Conservation (phyloP, 352 stramenopile genomes). For the Phytophthora citrophthora region DNA sequence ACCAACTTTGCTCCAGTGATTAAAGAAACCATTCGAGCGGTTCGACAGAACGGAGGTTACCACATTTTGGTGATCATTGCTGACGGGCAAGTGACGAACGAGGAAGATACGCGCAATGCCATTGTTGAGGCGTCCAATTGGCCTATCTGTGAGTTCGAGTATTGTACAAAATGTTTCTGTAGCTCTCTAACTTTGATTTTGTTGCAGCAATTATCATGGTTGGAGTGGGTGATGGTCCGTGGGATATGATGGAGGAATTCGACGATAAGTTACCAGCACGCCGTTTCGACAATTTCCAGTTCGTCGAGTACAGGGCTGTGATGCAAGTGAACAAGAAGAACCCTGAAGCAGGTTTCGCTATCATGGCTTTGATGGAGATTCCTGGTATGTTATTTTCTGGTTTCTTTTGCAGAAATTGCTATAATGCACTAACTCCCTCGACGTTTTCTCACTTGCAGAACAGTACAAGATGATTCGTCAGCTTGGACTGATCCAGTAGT, state of each 20-base stretch:
- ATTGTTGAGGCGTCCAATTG: slow-evolving; percentile 76
- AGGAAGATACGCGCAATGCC: slow-evolving; percentile 58
- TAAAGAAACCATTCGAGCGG: slow-evolving; percentile 51
- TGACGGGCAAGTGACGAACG: slow-evolving; percentile 80
- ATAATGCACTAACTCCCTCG: not conserved
- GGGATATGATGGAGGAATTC: slow-evolving; percentile 82
- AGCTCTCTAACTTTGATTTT: too few relatives aligned
- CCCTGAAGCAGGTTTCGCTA: slow-evolving; percentile 72
- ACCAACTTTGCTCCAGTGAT: slow-evolving; percentile 85
- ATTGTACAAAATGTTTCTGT: not conserved
- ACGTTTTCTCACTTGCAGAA: slow-evolving; percentile 30
- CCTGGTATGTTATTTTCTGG: slow-evolving; percentile 51
- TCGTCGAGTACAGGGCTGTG: slow-evolving; percentile 71
- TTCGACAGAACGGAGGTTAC: slow-evolving; percentile 57
- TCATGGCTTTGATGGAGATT: slow-evolving; percentile 78
- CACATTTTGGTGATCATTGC: slow-evolving; percentile 84
- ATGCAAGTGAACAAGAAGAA: slow-evolving; percentile 77
- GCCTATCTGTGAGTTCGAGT: slow-evolving; percentile 59
- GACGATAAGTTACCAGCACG: slow-evolving; percentile 67
- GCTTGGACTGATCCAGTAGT: slow-evolving; percentile 51
- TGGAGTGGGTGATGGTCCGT: slow-evolving; percentile 77
- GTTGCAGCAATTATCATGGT: slow-evolving; percentile 55
- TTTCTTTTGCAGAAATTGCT: not conserved
- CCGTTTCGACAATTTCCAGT: slow-evolving; percentile 83
- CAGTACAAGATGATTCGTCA: slow-evolving; percentile 66